Evolutionary conservation across 1,284 basidiomycete genomes (phyloP).

Genomic region (Naganishia liquefaciens): DNA sequence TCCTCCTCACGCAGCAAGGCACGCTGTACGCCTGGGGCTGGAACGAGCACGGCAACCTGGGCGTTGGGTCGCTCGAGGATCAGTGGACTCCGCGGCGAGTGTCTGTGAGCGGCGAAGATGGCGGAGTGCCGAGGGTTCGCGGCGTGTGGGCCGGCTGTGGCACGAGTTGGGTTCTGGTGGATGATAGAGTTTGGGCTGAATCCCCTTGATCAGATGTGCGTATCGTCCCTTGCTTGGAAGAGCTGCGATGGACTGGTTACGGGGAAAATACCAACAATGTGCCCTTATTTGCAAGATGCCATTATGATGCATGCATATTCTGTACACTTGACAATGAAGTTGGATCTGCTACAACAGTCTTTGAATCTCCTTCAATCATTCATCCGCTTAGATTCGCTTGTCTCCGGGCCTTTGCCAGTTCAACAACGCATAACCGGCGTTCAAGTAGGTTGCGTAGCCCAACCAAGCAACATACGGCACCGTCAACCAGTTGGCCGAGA

Average conservation of each 20-base stretch:
- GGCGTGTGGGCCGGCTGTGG: slow-evolving; percentile 70
- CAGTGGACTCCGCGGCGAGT: slow-evolving; percentile 53
- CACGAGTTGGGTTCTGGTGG: slow-evolving; percentile 66
- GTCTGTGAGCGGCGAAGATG: slow-evolving; percentile 18
- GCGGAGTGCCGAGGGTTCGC: slow-evolving; percentile 38
- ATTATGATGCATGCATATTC: no score
- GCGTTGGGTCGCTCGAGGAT: slow-evolving; percentile 62
- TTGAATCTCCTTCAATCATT: no score
- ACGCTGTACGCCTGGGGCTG: slow-evolving; percentile 83
- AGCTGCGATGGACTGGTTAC: no score
- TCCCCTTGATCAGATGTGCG: no score
- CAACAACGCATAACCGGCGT: slow-evolving; percentile 57
- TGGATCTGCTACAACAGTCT: no score
- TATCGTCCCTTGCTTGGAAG: no score
- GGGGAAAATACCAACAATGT: no score
- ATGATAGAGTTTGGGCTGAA: no score
- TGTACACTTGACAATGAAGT: no score
- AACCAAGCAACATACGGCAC: slow-evolving; percentile 46
- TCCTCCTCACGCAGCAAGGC: slow-evolving; percentile 50
- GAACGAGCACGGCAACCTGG: slow-evolving; percentile 94
- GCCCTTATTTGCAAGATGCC: no score
- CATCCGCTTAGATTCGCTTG: slow-evolving; percentile 23
- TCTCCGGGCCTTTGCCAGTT: slow-evolving; percentile 40
- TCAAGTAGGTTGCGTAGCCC: slow-evolving; percentile 64
- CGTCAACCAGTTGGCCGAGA: slow-evolving; percentile 59